Base-by-base conservation (phyloP, 768 basidiomycete genomes). In the Kwoniella heveanensis region DNA sequence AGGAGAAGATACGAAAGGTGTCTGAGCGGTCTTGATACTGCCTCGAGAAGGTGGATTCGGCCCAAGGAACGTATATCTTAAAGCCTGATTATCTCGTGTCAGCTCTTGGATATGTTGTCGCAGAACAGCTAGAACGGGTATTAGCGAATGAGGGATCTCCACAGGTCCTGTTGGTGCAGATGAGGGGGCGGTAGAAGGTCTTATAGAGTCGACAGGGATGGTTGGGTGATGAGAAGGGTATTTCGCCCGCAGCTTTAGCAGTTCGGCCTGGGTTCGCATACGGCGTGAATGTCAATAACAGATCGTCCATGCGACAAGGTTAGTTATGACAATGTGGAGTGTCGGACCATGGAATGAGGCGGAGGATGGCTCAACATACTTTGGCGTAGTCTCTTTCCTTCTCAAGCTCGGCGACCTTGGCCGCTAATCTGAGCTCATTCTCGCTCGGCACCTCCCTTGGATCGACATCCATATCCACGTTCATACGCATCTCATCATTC, bases 41-140 rank as follows among this genome's bases (percentile, higher is more conserved):
- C 56, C 47, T 65, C 51, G 32, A 22, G 21, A 36, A 24, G 49
- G 58, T 46, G 55, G 32, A 22, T 25, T 44, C 4, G 57, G 62
- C 7, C 68, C 70, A 21, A 73, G 55, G 30, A 76, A 73, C 1
- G 72, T 73, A 59, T 70, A 69, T 37, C 72, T 60, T 17, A 76
- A 48, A 37, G 74, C 74, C 27, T 71, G 65, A 54, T 76, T 76
- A 30, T 76, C 74, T 13, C 61, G 49, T 3, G 70, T 72, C 22
- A 76, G 54, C 17, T 70, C 70, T 21, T 60, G 37, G 17, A 76
- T 70, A 50, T 76, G 74, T 7, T 36, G n/a, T 29, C 69, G 60
- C 2, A 76, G 65, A 9, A 71, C 32, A 3, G 61, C 37, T 12
- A 76, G 59, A 8, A 64, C 60, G 17, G 72, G 72, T 1, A 72